Conservation (phyloP, 2,329 filamentous ascomycete species). For the Onygenales sp. region DNA sequence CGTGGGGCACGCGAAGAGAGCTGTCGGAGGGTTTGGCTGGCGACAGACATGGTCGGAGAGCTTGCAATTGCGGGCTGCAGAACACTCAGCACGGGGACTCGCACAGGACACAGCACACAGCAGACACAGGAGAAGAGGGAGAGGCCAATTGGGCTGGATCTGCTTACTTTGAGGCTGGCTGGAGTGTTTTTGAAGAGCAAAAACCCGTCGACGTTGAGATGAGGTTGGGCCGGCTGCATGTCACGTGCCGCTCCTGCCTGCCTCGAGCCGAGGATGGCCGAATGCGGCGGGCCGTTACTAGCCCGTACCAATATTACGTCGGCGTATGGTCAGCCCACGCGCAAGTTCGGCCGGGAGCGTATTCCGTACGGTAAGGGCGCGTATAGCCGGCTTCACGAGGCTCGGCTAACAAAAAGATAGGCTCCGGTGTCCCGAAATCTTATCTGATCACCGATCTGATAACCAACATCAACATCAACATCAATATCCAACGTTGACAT, state of each 20-base stretch:
- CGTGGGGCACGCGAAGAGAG: slow-evolving; percentile 31
- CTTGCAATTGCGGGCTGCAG: neutral
- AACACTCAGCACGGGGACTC: neutral
- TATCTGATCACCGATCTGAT: neutral
- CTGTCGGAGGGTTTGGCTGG: slow-evolving; percentile 31
- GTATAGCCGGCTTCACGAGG: neutral
- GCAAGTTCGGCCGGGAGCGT: neutral
- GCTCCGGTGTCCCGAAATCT: neutral
- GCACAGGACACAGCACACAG: neutral
- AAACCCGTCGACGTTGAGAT: neutral
- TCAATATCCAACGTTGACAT: neutral
- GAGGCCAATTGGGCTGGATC: neutral
- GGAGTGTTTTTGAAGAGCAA: too few species aligned
- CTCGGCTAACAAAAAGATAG: neutral
- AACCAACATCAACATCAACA: neutral
- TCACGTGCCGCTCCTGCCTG: neutral
- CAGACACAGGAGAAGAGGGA: neutral
- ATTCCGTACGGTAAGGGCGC: neutral
- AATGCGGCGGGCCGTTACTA: neutral
- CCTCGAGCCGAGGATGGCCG: slow-evolving; percentile 1
- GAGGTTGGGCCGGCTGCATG: neutral
- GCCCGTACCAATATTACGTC: neutral
- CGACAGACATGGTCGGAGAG: slow-evolving; percentile 27
- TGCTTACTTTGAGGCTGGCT: neutral
- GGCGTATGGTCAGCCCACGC: neutral